Base-by-base conservation (phyloP, 352 stramenopile genomes). In the Thraustochytrium sp. region DNA sequence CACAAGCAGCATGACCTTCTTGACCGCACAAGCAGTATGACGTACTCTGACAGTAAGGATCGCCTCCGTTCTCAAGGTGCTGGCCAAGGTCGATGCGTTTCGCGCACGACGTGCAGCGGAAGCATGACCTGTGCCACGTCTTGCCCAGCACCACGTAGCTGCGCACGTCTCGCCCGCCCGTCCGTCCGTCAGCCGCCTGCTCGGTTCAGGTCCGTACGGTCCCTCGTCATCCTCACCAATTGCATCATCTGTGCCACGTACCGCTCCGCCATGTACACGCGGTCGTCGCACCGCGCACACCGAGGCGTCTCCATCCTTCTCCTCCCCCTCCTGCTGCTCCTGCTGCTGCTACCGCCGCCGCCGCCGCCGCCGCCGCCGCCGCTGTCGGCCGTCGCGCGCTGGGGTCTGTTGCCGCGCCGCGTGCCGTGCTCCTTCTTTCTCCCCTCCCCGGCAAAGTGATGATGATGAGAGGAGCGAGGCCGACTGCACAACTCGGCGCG, bases 71-170 rank as follows among this genome's bases (percentile, higher is more conserved):
- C 51, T 80, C 68, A 13, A 80, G 48, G 31, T 80, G 68, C 68
- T 80, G 76, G 68, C 68, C 68, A 29, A 80, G 53, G 8, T 80
- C 68, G 16, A 80, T 61, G 23, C 37, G 34, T 31, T 80, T 80
- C 21, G 26, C 1, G 51, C 68, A 80, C 5, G 26, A 46, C 37
- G 68, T 26, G 51, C 68, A 80, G 3, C 53, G 68, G 38, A 80
- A 80, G 51, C 68, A 80, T 16, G 48, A 49, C 68, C 76, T 80
- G 68, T 80, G 68, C 48, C 53, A 80, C 5, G 42, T 51, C 42
- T 80, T 80, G 29, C 68, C 68, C 18, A 80, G 68, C 37, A 51
- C 68, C n/a, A 36, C n/a, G 38, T 42, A 61, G 18, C 48, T 64
- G 42, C n/a, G n/a, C n/a, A n/a, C n/a, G n/a, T n/a, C n/a, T 23